A percentile compares a stretch with the other conserved stretches of the same genome.
These are phyloP conservation scores for Petrea volubilis DNA, from an alignment of 257 asterid species.

Conservation along the genomic window DNA sequence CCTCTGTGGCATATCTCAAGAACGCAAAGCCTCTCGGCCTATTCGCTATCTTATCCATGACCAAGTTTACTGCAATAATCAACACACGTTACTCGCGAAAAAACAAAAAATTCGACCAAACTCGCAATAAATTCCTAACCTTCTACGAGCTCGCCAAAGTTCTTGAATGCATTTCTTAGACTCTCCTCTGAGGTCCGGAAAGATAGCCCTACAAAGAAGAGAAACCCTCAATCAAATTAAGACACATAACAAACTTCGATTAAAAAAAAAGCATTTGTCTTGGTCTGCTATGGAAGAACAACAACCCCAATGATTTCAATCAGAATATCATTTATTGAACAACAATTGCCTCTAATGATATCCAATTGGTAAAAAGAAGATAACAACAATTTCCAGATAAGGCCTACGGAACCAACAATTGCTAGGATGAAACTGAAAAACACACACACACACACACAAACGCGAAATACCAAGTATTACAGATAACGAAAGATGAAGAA, in stretches of 20 bases:
- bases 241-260: not conserved
- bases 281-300: not conserved
- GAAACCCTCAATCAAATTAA: not conserved
- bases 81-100: not conserved
- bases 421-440: not conserved
- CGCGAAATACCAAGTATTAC: not conserved
- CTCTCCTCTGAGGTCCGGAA: slow-evolving; percentile 80
- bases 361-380: not conserved
- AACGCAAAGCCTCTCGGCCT: slow-evolving; percentile 92
- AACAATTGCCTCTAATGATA: too few species aligned
- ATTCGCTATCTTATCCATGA: slow-evolving; percentile 86
- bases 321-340: not conserved
- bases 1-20: slow-evolving; percentile 61
- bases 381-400: not conserved
- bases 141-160: slow-evolving; percentile 75
- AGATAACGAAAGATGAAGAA: slow-evolving; percentile 3
- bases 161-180: slow-evolving; percentile 59
- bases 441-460: not conserved
- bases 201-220: slow-evolving; percentile 62
- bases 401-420: not conserved
- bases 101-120: not conserved
- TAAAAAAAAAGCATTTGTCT: not conserved
- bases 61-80: slow-evolving; percentile 56
- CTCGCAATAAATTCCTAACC: slow-evolving; percentile 36
- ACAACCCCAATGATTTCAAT: not conserved